Base-by-base conservation (phyloP, 2,329 filamentous ascomycete species). In the Cytospora chrysosperma region DNA sequence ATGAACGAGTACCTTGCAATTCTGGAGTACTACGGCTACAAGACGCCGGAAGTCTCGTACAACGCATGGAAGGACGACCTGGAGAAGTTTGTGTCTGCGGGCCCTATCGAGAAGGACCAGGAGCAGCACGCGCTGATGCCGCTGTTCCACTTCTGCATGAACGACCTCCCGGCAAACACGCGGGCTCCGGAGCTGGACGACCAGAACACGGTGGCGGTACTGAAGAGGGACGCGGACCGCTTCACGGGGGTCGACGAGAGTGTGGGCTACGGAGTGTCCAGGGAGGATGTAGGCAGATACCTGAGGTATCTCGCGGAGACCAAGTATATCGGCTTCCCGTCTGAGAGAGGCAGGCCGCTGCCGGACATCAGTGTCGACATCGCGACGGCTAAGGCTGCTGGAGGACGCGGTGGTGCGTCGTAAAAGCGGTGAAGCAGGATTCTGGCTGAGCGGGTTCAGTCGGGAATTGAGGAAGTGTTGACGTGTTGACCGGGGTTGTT, bases 1-100 rank as follows among this genome's bases (percentile, higher is more conserved):
- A 88, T 93, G 81, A 92, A 89, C 76, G 83, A 92, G 72, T 96
- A 87, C 76, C 82, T 95, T n/a, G 83, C 83, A 24, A 80, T 84
- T 0, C 80, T 96, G 9, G 82, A 88, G 71, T 81, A 79, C 24
- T 96, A 91, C 72, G 92, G 92, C 28, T 96, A 92, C 76, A 72
- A 81, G 28, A 84, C 88, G 0, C 86, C 89, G 0, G 82, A 88
- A 66, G 82, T 90, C 2, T 78, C 83, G 40, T 96, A 95, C 71
- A 75, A 82, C 3, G 79, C 82, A 8, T 96, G 92, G 92, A 85
- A 84, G 66, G 77, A 80, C 32, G 82, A 84, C 68, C 81, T 96
- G 65, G 85, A 90, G 75, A 76, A 81, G 59, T 92, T 90, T 71
- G 88, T 93, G 64, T 83, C 83, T 26, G 82, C 80, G 17, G 81